These are phyloP conservation scores for Aegilops bicornis DNA, from an alignment of 176 grass and related monocot species.

Conservation along the genomic window DNA sequence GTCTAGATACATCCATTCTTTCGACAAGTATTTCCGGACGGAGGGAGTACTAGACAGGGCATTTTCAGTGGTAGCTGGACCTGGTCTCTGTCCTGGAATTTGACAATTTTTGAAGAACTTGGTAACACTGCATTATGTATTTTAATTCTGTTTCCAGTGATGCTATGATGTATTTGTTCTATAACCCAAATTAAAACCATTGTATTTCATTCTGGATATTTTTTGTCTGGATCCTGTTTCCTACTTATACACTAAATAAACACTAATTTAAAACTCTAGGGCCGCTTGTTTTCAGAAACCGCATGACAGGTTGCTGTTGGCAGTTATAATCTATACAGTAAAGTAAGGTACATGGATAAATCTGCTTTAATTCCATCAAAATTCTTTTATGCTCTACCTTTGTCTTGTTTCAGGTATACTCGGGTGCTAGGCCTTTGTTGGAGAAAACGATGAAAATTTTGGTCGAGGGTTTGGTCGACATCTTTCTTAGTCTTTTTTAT, in stretches of 20 bases:
- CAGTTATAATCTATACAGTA: constrained; percentile 2
- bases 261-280: background rate
- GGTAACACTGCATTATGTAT: background rate
- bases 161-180: background rate
- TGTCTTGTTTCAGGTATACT: constrained; percentile 66
- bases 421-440: constrained; percentile 88
- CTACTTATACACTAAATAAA: constrained; percentile 12
- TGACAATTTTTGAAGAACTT: background rate
- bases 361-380: background rate
- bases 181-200: background rate
- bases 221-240: background rate
- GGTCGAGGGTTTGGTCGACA: constrained; percentile 91
- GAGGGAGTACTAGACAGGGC: background rate
- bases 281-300: background rate
- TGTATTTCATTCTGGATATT: background rate
- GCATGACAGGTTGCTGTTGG: background rate
- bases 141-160: background rate
- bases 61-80: background rate
- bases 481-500: constrained; percentile 91
- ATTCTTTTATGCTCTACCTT: background rate
- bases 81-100: background rate
- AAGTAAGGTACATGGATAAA: constrained; percentile 8
- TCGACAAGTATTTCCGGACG: too few species aligned
- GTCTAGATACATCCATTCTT: too few species aligned
- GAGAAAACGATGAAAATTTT: constrained; percentile 85